Base-by-base conservation (phyloP, 2,329 filamentous ascomycete species). In the Didymella keratinophila region DNA sequence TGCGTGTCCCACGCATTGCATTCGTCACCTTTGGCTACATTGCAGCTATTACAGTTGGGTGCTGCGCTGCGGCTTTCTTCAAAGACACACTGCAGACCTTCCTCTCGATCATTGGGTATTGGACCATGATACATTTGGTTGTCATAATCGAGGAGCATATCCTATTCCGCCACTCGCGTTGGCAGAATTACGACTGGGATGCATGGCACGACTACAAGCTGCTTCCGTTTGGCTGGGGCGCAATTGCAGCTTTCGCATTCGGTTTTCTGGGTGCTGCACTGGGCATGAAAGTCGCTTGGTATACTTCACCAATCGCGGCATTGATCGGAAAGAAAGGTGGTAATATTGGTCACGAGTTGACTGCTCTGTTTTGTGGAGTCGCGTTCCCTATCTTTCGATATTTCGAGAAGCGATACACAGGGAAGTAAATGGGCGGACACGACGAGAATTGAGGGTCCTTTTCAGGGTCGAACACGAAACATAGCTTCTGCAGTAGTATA, bases 111-210 rank as follows among this genome's bases (percentile, higher is more conserved):
- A 42, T 25, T 16, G 39, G 39, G 11, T 25, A 23, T 16, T 42
- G 39, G 39, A 42, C 39, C 5, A 25, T 42, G 12, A 42, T 42
- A 5, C 39, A 42, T 16, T 6, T 42, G 21, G 12, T 42, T 18
- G 20, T 42, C 1, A 42, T 25, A 14, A 25, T 42, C 11, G 39
- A 42, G 12, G 39, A 42, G 21, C 39, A 42, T 12, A 25, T 42
- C 21, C 11, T 42, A 3, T 42, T 42, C 14, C 39, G 21, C 14
- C 21, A 16, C 21, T 25, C 39, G 11, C 21, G 39, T 21, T 42
- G 39, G 39, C 39, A 42, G 21, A 42, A 42, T 8, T 42, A 42
- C 39, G 39, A 42, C 20, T 42, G 39, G 39, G 39, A 42, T 42
- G 39, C 39, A 4, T 42, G 39, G 39, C 14, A 12, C 12, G 21